phyloP scores from a whole-genome alignment of 495 filamentous ascomycete genomes.

The Astrothelium subdiscretum region DNA sequence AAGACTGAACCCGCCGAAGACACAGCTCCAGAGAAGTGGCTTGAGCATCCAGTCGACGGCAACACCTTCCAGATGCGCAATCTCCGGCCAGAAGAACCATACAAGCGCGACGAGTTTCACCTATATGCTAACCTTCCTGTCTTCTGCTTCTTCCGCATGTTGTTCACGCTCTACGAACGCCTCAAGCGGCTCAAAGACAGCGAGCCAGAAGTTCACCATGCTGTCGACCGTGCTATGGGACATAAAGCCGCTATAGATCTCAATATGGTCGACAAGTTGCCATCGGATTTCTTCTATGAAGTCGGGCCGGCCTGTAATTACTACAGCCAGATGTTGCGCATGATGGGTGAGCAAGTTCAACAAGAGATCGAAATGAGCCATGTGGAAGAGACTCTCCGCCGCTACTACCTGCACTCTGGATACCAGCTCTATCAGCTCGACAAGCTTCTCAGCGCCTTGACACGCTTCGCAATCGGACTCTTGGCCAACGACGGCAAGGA shows the following conservation, averaged over 20 bases:
- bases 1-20: conserved; percentile 17
- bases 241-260: conserved; percentile 73
- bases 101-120: conserved; percentile 64
- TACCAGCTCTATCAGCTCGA: conserved; percentile 86
- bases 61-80: conserved; percentile 46
- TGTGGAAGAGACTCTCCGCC: conserved; percentile 80
- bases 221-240: conserved; percentile 54
- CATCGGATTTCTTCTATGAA: conserved; percentile 73
- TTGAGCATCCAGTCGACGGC: conserved; percentile 44
- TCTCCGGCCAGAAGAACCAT: conserved; percentile 67
- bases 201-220: conserved; percentile 56
- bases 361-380: conserved; percentile 65
- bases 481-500: conserved; percentile 76
- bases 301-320: conserved; percentile 49
- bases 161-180: conserved; percentile 76
- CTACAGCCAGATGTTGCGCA: conserved; percentile 55
- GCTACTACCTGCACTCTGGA: conserved; percentile 76
- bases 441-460: conserved; percentile 65
- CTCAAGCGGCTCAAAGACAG: conserved; percentile 69
- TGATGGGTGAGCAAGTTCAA: conserved; percentile 58
- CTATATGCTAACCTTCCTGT: conserved; percentile 84
- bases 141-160: conserved; percentile 85
- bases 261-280: conserved; percentile 60
- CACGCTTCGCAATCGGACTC: conserved; percentile 62
- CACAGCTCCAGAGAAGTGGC: conserved; percentile 37